phyloP scores from a whole-genome alignment of 116 monocot species.

The Phalaenopsis hybrid region DNA sequence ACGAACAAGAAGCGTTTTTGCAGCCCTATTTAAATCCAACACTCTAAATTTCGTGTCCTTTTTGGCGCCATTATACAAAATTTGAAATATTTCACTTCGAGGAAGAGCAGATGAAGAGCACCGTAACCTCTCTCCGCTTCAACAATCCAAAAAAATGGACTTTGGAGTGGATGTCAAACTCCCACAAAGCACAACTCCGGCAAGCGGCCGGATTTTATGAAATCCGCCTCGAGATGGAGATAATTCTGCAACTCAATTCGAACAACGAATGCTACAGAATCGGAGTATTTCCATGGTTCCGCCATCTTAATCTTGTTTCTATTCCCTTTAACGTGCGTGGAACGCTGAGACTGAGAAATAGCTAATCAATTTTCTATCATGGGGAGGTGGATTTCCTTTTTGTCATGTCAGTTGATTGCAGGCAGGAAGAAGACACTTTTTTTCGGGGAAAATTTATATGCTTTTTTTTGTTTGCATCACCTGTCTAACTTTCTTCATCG shows the following conservation, averaged over 20 bases:
- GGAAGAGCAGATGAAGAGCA: neutral
- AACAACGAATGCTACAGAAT: neutral
- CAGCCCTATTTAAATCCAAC: neutral
- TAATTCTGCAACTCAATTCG: neutral
- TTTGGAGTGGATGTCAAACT: neutral
- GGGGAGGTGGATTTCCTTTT: conserved; percentile 4
- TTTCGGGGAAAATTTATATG: neutral
- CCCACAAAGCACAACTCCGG: neutral
- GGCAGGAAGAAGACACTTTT: neutral
- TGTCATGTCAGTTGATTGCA: neutral
- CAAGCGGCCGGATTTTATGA: neutral
- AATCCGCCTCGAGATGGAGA: neutral
- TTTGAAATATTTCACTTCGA: neutral
- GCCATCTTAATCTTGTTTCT: neutral
- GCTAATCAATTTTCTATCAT: neutral
- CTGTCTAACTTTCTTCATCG: neutral
- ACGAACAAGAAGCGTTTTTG: no score
- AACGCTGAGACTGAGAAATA: neutral
- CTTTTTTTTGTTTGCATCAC: neutral
- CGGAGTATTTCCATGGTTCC: neutral
- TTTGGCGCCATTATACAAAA: neutral
- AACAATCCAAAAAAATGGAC: neutral
- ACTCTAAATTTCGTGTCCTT: neutral
- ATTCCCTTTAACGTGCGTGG: neutral
- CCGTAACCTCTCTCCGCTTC: neutral